Evolutionary conservation across 176 grass and related monocot species (phyloP).

Genomic region (Ensete glaucum): DNA sequence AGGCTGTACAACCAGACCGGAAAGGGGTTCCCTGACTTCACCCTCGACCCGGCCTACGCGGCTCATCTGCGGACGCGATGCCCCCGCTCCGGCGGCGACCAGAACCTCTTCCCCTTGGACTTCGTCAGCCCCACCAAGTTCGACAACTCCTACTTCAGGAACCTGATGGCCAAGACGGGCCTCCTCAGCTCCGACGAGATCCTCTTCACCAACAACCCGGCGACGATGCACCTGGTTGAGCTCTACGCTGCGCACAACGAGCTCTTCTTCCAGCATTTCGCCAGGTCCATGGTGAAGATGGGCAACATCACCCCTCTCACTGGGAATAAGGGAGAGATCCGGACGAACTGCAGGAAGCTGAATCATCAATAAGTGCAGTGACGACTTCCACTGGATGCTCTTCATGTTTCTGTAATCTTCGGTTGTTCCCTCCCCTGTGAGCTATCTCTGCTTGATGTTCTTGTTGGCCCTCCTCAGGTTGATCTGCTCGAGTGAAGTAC

Average conservation of each 20-base stretch:
- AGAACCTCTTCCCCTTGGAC: slow-evolving; percentile 62
- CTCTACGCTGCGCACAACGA: slow-evolving; percentile 33
- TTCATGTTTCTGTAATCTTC: not conserved
- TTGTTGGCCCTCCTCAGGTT: not conserved
- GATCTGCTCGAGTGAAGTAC: not conserved
- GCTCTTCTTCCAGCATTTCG: slow-evolving; percentile 52
- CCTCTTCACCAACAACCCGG: slow-evolving; percentile 40
- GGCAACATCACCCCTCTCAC: slow-evolving; percentile 55
- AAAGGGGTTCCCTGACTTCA: slow-evolving; percentile 41
- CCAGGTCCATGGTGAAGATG: slow-evolving; percentile 70
- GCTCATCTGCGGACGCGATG: slow-evolving; percentile 34
- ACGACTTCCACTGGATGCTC: too few relatives aligned
- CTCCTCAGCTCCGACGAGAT: slow-evolving; percentile 71
- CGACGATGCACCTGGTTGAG: slow-evolving; percentile 45
- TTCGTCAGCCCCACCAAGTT: slow-evolving; percentile 32
- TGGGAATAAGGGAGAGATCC: slow-evolving; percentile 41
- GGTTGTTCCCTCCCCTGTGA: not conserved
- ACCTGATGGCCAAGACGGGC: slow-evolving; percentile 36
- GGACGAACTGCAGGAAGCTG: slow-evolving; percentile 52
- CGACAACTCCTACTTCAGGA: slow-evolving; percentile 61
- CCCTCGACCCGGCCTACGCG: slow-evolving; percentile 42
- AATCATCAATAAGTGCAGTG: slow-evolving; percentile 25
- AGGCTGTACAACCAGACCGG: slow-evolving; percentile 56
- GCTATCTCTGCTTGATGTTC: not conserved
- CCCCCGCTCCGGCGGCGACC: slow-evolving; percentile 55